Evolutionary conservation across 257 asterid species (phyloP), one percentile per base, ranked within the genome.

Genomic region (Capsicum rhomboideum): DNA sequence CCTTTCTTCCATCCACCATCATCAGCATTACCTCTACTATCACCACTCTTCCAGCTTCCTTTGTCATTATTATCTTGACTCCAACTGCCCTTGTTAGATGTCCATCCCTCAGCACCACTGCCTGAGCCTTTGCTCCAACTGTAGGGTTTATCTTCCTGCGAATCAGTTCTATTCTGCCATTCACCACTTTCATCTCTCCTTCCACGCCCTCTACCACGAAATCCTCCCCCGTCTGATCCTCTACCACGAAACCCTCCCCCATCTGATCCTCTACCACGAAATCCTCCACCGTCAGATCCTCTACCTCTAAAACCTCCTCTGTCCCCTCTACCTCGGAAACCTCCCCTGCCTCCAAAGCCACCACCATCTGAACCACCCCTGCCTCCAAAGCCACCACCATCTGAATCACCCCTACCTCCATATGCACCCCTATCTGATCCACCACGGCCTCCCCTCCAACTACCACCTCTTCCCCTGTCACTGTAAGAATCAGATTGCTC

Each of bases 361-460:
- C 92, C 92, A 54, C 92, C 49, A 56, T 86, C 93, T 10, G 87
- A 78, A 54, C 90, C 91, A 63, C 91, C 94, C 85, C 89, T 61
- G 0, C 93, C 91, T 12, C 90, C 88, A 82, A 89, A 89, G 31
- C 91, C 89, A 29, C 92, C 93, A 58, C 91, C 40, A 52, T 86
- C 93, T 16, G 87, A 78, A 59, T 89, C 91, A 55, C 91, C 94
- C 80, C 95, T 83, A 59, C 95, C 93, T 16, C 94, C 89, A 85
- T 85, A 89, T 46, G 92, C 93, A 34, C 93, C 93, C 61, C 92
- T 74, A 40, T 90, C 95, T 13, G 91, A 91, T 23, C 92, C 86
- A 82, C 92, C 96, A 55, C 91, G 92, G 54, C 91, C 93, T 72
- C 93, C 94, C 87, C 96, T 85, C 96, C 98, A 89, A 69, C 87